phyloP scores from a whole-genome alignment of 495 filamentous ascomycete species.

The Melanomma pulvis-pyrius region DNA sequence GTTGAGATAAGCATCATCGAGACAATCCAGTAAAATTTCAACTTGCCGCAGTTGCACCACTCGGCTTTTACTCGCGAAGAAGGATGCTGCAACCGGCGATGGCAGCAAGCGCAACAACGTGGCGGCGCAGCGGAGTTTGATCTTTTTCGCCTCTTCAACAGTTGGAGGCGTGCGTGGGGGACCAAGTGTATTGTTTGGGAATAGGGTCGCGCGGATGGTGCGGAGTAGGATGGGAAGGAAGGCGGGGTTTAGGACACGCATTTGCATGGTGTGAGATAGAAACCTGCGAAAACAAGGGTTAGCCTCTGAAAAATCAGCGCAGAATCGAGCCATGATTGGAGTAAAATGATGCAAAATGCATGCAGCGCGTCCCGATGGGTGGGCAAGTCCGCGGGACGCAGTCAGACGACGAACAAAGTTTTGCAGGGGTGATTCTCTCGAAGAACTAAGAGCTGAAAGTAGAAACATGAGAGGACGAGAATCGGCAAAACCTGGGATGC shows the following conservation, averaged over 20 bases:
- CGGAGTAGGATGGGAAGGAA: constrained; percentile 75
- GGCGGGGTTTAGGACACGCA: constrained; percentile 65
- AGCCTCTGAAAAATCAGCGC: constrained; percentile 23
- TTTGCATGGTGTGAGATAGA: constrained; percentile 69
- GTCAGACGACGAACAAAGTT: constrained; percentile 27
- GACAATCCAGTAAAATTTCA: constrained; percentile 67
- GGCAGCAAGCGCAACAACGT: constrained; percentile 58
- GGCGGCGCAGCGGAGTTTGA: constrained; percentile 61
- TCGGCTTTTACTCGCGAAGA: constrained; percentile 57
- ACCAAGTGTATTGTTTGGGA: constrained; percentile 72
- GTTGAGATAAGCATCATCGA: constrained; percentile 83
- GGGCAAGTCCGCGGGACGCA: constrained; percentile 13
- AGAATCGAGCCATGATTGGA: constrained; percentile 17
- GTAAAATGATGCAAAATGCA: constrained; percentile 24
- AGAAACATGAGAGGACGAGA: constrained; percentile 1
- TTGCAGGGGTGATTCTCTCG: neutral
- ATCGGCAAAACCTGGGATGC: constrained; percentile 16
- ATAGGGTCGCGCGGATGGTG: constrained; percentile 70
- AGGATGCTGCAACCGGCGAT: constrained; percentile 47
- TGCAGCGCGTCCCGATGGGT: constrained; percentile 24
- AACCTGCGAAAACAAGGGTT: constrained; percentile 58
- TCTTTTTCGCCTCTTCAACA: constrained; percentile 50
- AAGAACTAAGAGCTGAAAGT: neutral
- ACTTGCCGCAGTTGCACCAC: constrained; percentile 51
- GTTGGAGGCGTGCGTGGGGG: constrained; percentile 45